These are phyloP conservation scores for Pelargonium myrrhifolium DNA, from an alignment of 441 rosid genomes.

Conservation along the genomic window DNA sequence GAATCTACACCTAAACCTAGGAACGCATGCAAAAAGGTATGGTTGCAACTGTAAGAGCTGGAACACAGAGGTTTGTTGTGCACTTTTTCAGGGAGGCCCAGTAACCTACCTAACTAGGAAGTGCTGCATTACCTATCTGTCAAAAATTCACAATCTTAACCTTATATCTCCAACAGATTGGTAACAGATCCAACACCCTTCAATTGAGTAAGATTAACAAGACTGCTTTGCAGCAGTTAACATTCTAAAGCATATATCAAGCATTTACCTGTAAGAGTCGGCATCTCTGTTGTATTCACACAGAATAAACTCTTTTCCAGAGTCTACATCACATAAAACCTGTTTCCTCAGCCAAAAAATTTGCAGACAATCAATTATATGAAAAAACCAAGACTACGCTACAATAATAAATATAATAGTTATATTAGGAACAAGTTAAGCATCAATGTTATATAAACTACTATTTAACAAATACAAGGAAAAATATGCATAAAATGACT, in stretches of 20 bases:
- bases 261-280: slow-evolving; percentile 73
- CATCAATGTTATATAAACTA: not conserved
- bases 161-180: not conserved
- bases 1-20: not conserved
- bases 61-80: not conserved
- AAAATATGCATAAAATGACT: not conserved
- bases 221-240: not conserved
- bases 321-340: slow-evolving; percentile 60
- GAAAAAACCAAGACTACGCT: not conserved
- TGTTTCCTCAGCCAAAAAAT: slow-evolving; percentile 24
- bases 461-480: not conserved
- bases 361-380: not conserved
- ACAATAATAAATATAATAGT: not conserved
- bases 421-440: too few species aligned
- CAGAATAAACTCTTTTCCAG: slow-evolving; percentile 73
- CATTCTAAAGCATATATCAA: not conserved
- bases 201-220: not conserved
- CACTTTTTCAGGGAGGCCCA: not conserved
- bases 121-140: not conserved
- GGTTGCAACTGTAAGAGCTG: not conserved
- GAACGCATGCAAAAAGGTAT: not conserved
- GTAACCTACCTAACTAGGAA: not conserved
- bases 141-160: not conserved
- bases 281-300: slow-evolving; percentile 98
- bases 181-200: not conserved